Evolutionary conservation across 306 rosid genomes (phyloP).

Genomic region (Aeschynomene evenia): DNA sequence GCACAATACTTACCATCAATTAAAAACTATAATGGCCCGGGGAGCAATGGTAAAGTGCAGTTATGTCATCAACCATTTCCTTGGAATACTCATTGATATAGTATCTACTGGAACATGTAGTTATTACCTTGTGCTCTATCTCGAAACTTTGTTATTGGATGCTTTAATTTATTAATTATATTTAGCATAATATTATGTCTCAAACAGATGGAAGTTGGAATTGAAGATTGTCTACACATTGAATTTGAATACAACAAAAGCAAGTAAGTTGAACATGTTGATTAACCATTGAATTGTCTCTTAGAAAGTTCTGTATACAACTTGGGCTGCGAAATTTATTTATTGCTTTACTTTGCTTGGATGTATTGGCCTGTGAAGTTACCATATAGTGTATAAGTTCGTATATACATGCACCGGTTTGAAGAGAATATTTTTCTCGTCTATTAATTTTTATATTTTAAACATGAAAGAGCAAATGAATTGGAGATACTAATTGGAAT

Average conservation of each 20-base stretch:
- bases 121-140: slow-evolving; percentile 24
- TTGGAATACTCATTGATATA: slow-evolving; percentile 15
- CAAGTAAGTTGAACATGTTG: slow-evolving; percentile 64
- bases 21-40: background rate
- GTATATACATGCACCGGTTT: background rate
- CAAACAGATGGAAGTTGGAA: slow-evolving; percentile 98
- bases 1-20: background rate
- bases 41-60: background rate
- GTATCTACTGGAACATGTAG: slow-evolving; percentile 14
- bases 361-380: slow-evolving; percentile 1
- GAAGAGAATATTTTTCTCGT: slow-evolving; percentile 10
- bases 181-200: slow-evolving; percentile 25
- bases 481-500: slow-evolving; percentile 15
- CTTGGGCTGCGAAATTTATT: slow-evolving; percentile 20
- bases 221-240: slow-evolving; percentile 97
- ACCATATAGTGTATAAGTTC: background rate
- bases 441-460: slow-evolving; percentile 4
- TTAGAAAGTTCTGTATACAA: background rate
- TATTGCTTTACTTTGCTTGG: slow-evolving; percentile 2
- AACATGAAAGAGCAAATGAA: background rate
- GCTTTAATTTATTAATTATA: slow-evolving; percentile 18
- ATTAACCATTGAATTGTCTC: slow-evolving; percentile 26
- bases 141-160: slow-evolving; percentile 16
- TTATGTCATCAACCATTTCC: slow-evolving; percentile 17
- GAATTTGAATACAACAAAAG: slow-evolving; percentile 98